These are phyloP conservation scores for Hyphopichia pseudoburtonii DNA, from an alignment of 1,139 yeast species.

Conservation along the genomic window DNA sequence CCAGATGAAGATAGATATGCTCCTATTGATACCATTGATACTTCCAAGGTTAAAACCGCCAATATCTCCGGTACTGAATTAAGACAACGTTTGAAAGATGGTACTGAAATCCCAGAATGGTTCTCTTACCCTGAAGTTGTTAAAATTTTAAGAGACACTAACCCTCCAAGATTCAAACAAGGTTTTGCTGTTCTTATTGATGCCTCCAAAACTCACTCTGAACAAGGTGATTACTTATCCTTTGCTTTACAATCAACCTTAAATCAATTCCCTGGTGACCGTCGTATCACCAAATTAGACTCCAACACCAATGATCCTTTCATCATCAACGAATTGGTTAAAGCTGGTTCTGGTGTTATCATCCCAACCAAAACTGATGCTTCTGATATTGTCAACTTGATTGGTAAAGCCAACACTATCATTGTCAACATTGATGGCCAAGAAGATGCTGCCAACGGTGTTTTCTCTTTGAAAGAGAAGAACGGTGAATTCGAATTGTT, in stretches of 20 bases:
- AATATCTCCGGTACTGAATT: constrained; percentile 95
- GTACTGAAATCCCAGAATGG: constrained; percentile 92
- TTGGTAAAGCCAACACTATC: constrained; percentile 37
- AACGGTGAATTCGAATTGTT: constrained; percentile 22
- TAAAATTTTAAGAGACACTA: constrained; percentile 82
- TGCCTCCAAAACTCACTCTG: constrained; percentile 59
- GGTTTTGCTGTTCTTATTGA: constrained; percentile 76
- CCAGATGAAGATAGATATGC: constrained; percentile 96
- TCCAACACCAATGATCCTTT: constrained; percentile 56
- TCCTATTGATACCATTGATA: constrained; percentile 88
- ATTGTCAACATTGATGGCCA: constrained; percentile 19
- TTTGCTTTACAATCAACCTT: constrained; percentile 87
- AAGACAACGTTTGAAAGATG: constrained; percentile 83
- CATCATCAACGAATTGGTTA: constrained; percentile 77
- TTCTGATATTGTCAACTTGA: constrained; percentile 44
- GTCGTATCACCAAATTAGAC: constrained; percentile 72
- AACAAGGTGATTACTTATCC: constrained; percentile 52
- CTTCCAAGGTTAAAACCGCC: constrained; percentile 71
- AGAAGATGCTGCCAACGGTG: constrained; percentile 10
- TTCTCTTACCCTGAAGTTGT: constrained; percentile 97
- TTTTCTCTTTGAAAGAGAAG: constrained; percentile 9
- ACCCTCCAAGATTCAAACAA: constrained; percentile 88
- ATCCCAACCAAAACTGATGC: constrained; percentile 42
- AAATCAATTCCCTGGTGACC: constrained; percentile 84
- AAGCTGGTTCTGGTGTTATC: constrained; percentile 89